These are phyloP conservation scores for Arachnomyces sp. DNA, from an alignment of 2,329 filamentous ascomycete genomes.

Conservation along the genomic window DNA sequence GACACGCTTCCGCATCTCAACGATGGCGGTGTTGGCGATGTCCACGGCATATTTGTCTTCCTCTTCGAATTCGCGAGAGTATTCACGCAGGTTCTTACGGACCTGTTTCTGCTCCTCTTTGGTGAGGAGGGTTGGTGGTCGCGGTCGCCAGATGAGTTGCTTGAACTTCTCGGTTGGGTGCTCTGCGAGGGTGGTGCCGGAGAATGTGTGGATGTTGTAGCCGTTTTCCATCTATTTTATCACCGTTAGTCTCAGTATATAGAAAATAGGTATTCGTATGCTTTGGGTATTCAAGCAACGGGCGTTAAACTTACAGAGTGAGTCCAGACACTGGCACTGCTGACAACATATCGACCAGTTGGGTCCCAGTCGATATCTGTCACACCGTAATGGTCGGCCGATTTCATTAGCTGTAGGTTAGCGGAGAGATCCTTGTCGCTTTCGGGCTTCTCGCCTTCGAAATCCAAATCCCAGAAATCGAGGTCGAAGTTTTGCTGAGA, in stretches of 20 bases:
- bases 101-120: conserved; percentile 98
- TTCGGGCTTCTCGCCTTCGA: conserved; percentile 92
- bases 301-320: conserved; percentile 63
- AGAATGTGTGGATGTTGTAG: conserved; percentile 97
- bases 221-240: conserved; percentile 85
- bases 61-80: conserved; percentile 89
- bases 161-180: conserved; percentile 95
- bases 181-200: conserved; percentile 79
- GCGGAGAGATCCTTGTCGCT: conserved; percentile 88
- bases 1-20: conserved; percentile 73
- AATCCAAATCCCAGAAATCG: conserved; percentile 97
- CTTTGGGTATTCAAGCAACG: neutral
- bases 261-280: conserved; percentile 6
- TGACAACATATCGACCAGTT: conserved; percentile 87
- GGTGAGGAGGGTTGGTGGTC: conserved; percentile 79
- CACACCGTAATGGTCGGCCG: conserved; percentile 90
- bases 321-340: conserved; percentile 91
- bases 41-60: conserved; percentile 90
- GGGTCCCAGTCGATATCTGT: conserved; percentile 98
- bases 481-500: conserved; percentile 91
- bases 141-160: conserved; percentile 90
- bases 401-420: conserved; percentile 91
- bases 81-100: conserved; percentile 96
- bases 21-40: conserved; percentile 86
- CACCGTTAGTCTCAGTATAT: conserved; percentile 15